Evolutionary conservation across 495 filamentous ascomycete species (phyloP).

Genomic region (Podospora tetraspora): DNA sequence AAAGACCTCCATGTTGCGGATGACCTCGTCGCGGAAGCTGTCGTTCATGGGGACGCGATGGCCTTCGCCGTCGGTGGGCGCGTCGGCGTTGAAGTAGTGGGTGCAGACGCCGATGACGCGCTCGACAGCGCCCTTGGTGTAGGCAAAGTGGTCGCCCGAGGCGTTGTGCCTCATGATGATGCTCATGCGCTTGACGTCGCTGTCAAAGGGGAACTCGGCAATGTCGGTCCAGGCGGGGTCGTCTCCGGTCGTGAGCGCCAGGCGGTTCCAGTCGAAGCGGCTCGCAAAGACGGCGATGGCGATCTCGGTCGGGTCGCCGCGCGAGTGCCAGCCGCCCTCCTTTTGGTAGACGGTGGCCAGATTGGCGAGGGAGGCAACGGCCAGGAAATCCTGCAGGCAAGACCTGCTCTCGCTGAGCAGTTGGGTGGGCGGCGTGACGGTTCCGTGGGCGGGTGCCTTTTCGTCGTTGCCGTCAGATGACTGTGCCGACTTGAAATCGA

Average conservation of each 20-base stretch:
- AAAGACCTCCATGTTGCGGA: conserved; percentile 56
- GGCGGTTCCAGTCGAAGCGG: conserved; percentile 61
- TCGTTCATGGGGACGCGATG: conserved; percentile 53
- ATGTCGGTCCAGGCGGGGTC: conserved; percentile 40
- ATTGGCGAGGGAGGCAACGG: conserved; percentile 34
- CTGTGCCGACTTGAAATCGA: conserved; percentile 20
- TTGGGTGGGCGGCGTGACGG: conserved; percentile 8
- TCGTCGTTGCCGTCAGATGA: conserved; percentile 7
- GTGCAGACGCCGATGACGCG: conserved; percentile 52
- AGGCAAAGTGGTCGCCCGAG: conserved; percentile 44
- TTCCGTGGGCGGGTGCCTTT: neutral
- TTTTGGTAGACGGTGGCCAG: conserved; percentile 42
- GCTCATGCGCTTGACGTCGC: conserved; percentile 76
- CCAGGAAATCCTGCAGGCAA: conserved; percentile 27
- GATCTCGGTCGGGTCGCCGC: conserved; percentile 79
- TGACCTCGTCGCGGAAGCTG: conserved; percentile 53
- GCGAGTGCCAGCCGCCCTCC: conserved; percentile 57
- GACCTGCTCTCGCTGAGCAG: conserved; percentile 21
- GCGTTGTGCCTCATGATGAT: conserved; percentile 53
- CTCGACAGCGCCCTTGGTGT: conserved; percentile 79
- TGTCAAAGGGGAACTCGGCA: conserved; percentile 76
- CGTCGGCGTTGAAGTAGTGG: conserved; percentile 17
- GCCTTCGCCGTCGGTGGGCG: neutral
- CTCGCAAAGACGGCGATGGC: conserved; percentile 73
- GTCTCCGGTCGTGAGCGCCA: conserved; percentile 45